Percentiles rank a stretch among this genome's conserved stretches.
Evolutionary conservation across 176 grass and related monocot genomes (phyloP).

Genomic region (Oryza meridionalis): DNA sequence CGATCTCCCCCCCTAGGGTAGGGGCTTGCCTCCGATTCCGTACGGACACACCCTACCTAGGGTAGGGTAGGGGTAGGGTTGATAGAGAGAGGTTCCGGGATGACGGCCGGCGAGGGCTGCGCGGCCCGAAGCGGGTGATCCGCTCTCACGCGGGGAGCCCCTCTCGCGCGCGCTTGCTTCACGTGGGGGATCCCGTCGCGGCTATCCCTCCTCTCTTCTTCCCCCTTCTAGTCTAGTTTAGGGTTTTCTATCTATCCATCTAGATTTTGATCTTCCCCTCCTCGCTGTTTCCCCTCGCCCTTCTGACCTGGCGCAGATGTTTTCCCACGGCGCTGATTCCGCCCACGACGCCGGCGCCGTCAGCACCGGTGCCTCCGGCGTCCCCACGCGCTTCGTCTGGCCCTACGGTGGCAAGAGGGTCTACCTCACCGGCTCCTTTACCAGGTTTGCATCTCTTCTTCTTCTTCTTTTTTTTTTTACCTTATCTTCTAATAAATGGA

Average conservation of each 20-base stretch:
- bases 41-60: constrained; percentile 16
- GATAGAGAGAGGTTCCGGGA: constrained; percentile 16
- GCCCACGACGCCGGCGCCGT: constrained; percentile 51
- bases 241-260: constrained; percentile 58
- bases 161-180: constrained; percentile 32
- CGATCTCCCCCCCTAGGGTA: constrained; percentile 34
- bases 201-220: neutral
- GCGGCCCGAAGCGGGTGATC: constrained; percentile 56
- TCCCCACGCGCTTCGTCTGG: constrained; percentile 79
- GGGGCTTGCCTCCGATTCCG: neutral
- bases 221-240: constrained; percentile 29
- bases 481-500: neutral
- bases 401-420: constrained; percentile 91
- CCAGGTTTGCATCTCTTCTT: constrained; percentile 39
- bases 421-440: constrained; percentile 82
- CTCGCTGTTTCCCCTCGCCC: neutral
- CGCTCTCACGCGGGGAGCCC: constrained; percentile 54
- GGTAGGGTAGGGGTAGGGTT: neutral
- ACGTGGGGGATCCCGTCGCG: constrained; percentile 77
- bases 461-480: neutral
- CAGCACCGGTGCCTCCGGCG: constrained; percentile 26
- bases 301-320: constrained; percentile 49
- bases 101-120: neutral
- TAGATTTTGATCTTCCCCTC: constrained; percentile 31
- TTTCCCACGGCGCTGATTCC: constrained; percentile 70